Percentiles rank a stretch among this genome's conserved stretches.
These are phyloP conservation scores for Smittium mucronatum DNA, from an alignment of 371 early-diverging fungal species.

Conservation along the genomic window DNA sequence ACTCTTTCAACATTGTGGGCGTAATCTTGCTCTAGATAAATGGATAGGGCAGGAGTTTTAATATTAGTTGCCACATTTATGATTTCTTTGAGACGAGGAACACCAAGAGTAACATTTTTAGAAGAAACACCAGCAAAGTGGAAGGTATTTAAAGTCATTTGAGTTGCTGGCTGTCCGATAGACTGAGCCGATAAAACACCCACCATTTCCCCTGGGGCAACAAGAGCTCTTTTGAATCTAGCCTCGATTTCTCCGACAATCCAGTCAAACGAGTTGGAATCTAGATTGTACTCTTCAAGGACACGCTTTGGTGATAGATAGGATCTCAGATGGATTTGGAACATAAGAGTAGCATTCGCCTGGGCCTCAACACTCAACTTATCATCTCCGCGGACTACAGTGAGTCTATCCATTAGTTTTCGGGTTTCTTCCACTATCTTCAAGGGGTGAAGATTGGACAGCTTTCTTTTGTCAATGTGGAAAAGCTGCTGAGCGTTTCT, in stretches of 20 bases:
- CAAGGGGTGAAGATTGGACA: slow-evolving; percentile 77
- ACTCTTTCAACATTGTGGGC: slow-evolving; percentile 68
- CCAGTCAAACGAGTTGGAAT: slow-evolving; percentile 84
- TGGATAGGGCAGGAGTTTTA: slow-evolving; percentile 90
- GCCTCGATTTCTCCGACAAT: slow-evolving; percentile 85
- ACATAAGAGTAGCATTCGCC: slow-evolving; percentile 78
- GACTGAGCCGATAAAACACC: slow-evolving; percentile 99
- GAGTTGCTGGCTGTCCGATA: slow-evolving; percentile 99
- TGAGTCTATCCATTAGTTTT: slow-evolving; percentile 46
- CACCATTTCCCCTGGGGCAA: slow-evolving; percentile 98
- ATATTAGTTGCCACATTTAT: slow-evolving; percentile 97
- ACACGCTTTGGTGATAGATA: slow-evolving; percentile 72
- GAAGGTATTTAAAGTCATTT: slow-evolving; percentile 99
- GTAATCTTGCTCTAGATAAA: slow-evolving; percentile 70
- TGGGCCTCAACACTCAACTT: slow-evolving; percentile 75
- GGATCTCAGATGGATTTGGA: slow-evolving; percentile 72
- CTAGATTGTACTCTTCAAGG: slow-evolving; percentile 81
- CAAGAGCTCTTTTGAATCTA: slow-evolving; percentile 79
- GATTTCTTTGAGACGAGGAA: slow-evolving; percentile 99
- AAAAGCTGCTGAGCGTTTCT: slow-evolving; percentile 84
- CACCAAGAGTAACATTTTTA: slow-evolving; percentile 97
- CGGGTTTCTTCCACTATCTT: slow-evolving; percentile 60
- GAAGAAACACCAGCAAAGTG: slow-evolving; percentile 98
- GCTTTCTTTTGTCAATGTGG: slow-evolving; percentile 61
- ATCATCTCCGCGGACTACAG: slow-evolving; percentile 82